These are phyloP conservation scores for Dactylellina haptotyla DNA, from an alignment of 2,329 filamentous ascomycete species.

Conservation along the genomic window DNA sequence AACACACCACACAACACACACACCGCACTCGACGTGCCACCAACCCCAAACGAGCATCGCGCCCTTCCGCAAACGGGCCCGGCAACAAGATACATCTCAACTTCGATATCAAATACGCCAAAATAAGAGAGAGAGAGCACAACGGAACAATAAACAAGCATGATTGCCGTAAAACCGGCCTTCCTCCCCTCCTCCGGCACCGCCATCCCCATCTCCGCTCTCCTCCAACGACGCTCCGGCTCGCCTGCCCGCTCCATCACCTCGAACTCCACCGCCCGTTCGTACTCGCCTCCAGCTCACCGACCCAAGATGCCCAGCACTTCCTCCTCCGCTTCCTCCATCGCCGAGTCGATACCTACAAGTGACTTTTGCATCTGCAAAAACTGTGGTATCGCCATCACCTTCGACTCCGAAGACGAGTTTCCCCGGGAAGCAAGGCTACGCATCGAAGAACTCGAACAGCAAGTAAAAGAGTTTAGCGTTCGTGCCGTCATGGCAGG, in stretches of 20 bases:
- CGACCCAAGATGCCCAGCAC: not conserved
- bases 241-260: constrained; percentile 6
- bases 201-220: not conserved
- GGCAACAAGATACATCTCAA: no score
- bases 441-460: constrained; percentile 75
- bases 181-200: not conserved
- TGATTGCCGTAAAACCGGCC: constrained; percentile 5
- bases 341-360: not conserved
- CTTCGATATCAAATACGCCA: not conserved
- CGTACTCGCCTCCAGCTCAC: constrained; percentile 4
- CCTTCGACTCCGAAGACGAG: constrained; percentile 49
- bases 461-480: constrained; percentile 75
- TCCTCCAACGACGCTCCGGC: not conserved
- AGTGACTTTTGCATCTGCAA: constrained; percentile 50
- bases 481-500: constrained; percentile 74
- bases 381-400: constrained; percentile 58
- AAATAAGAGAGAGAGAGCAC: no score
- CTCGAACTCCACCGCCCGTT: not conserved
- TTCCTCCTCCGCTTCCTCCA: constrained; percentile 8
- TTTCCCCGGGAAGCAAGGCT: constrained; percentile 68
- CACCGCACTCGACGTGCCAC: not conserved
- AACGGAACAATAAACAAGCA: no score
- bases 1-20: not conserved
- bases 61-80: not conserved
- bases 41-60: not conserved